Evolutionary conservation across 306 rosid genomes (phyloP).

Genomic region (Quercus robur): DNA sequence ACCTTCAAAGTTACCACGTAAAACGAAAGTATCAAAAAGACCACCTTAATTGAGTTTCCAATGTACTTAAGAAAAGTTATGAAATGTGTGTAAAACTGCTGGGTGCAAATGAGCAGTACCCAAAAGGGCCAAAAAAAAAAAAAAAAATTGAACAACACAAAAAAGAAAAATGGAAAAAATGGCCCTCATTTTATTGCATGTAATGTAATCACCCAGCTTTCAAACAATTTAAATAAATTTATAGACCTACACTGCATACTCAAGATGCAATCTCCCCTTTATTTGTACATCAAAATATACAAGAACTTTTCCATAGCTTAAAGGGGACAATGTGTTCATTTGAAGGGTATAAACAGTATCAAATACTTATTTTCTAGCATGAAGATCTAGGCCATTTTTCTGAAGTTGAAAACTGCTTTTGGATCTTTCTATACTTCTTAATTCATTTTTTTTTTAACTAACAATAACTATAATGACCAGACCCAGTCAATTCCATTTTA

Average conservation of each 20-base stretch:
- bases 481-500: neutral
- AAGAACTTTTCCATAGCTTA: neutral
- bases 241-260: neutral
- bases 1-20: slow-evolving; percentile 53
- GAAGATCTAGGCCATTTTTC: neutral
- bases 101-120: neutral
- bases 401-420: neutral
- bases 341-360: neutral
- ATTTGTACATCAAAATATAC: neutral
- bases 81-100: neutral
- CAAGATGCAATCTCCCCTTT: neutral
- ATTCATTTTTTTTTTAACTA: neutral
- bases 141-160: neutral
- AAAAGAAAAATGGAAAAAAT: neutral
- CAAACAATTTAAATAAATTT: neutral
- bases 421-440: neutral
- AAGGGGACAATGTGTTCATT: neutral
- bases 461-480: neutral
- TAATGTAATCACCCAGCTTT: neutral
- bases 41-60: neutral
- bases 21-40: slow-evolving; percentile 16
- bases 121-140: too few relatives aligned
- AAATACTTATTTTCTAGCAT: neutral
- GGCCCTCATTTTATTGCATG: neutral
- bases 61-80: neutral